phyloP scores from a whole-genome alignment of 83 land plant genomes.

The Picea abies region DNA sequence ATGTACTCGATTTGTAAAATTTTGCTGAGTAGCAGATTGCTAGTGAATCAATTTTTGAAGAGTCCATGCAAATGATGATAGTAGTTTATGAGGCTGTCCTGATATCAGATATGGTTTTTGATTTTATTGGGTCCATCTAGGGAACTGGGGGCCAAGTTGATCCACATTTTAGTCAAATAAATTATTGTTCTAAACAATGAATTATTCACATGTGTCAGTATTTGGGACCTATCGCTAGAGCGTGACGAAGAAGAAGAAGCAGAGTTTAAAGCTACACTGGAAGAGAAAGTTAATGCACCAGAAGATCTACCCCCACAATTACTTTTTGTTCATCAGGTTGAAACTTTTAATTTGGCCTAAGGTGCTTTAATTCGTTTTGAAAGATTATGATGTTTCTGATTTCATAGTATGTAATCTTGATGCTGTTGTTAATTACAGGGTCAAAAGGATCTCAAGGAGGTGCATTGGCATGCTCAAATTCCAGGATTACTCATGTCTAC shows the following conservation, averaged over 20 bases:
- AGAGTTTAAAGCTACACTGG: slow-evolving; percentile 65
- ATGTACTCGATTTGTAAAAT: too few species aligned
- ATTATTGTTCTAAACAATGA: too few species aligned
- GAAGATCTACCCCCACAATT: slow-evolving; percentile 89
- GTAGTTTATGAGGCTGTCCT: not conserved
- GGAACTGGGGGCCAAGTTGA: too few species aligned
- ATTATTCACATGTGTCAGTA: slow-evolving; percentile 38
- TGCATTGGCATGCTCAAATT: slow-evolving; percentile 96
- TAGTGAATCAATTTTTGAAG: too few species aligned
- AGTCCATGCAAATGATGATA: too few species aligned
- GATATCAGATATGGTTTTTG: slow-evolving; percentile 3
- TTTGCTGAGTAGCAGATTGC: too few species aligned
- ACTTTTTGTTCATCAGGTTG: slow-evolving; percentile 94
- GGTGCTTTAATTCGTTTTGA: not conserved
- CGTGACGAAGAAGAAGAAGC: slow-evolving; percentile 97
- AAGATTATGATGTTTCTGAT: not conserved
- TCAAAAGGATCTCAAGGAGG: slow-evolving; percentile 90
- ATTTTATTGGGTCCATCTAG: not conserved
- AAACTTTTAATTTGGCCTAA: not conserved
- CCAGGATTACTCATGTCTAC: slow-evolving; percentile 91
- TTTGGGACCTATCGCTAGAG: slow-evolving; percentile 95
- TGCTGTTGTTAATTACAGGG: slow-evolving; percentile 53
- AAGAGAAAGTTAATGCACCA: slow-evolving; percentile 80
- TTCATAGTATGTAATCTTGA: not conserved
- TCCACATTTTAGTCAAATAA: too few species aligned